Conservation (phyloP, 2,329 filamentous ascomycete genomes). For the Claviceps sp. region DNA sequence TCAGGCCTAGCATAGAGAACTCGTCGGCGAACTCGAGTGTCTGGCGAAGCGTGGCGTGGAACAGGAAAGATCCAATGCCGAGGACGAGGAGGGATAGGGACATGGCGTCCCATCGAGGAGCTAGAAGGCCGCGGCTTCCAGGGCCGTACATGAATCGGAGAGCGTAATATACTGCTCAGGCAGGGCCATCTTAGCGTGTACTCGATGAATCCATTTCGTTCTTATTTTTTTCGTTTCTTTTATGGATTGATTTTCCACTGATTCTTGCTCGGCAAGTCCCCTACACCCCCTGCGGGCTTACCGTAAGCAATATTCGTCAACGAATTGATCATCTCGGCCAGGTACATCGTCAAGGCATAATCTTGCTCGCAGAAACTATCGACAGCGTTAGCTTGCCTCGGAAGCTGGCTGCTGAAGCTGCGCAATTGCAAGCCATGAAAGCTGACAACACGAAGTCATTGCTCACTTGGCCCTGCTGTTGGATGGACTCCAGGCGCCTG, state of each 20-base stretch:
- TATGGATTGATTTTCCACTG: too few species aligned
- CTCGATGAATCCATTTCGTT: neutral
- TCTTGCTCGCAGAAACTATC: conserved; percentile 33
- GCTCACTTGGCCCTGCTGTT: conserved; percentile 25
- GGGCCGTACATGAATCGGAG: conserved; percentile 23
- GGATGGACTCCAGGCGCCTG: conserved; percentile 25
- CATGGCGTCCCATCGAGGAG: conserved; percentile 25
- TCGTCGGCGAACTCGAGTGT: conserved; percentile 37
- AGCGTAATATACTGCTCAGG: conserved; percentile 26
- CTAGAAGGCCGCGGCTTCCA: conserved; percentile 17
- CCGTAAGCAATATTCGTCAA: conserved; percentile 26
- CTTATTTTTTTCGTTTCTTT: neutral
- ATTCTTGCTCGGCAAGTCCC: conserved; percentile 18
- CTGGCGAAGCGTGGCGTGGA: conserved; percentile 31
- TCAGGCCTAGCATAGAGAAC: conserved; percentile 43
- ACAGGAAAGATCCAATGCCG: conserved; percentile 28
- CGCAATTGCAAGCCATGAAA: too few species aligned
- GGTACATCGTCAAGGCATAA: conserved; percentile 27
- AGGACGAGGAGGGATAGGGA: conserved; percentile 26
- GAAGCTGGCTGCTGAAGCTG: too few species aligned
- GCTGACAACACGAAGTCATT: neutral
- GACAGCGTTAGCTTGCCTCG: neutral
- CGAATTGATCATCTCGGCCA: conserved; percentile 32
- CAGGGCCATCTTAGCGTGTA: neutral
- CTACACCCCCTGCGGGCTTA: conserved; percentile 17